Evolutionary conservation across 371 early-diverging fungal genomes (phyloP).

Genomic region (Mortierella sp.): DNA sequence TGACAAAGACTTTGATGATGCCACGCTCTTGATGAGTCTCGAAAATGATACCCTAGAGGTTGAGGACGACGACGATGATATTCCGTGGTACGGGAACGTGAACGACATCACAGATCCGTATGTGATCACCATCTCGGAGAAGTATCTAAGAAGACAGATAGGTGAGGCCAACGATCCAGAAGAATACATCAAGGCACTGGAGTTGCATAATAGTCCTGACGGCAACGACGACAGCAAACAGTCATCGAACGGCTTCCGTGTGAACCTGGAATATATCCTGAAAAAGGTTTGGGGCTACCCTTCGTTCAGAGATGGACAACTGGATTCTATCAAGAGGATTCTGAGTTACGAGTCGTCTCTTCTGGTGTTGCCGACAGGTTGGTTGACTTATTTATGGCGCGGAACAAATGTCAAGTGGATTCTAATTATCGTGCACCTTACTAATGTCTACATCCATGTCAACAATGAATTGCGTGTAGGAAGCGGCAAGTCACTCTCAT

Average conservation of each 20-base stretch:
- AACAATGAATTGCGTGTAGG: constrained; percentile 59
- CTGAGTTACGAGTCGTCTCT: constrained; percentile 63
- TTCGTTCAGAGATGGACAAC: constrained; percentile 61
- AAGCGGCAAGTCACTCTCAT: constrained; percentile 85
- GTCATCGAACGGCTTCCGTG: constrained; percentile 17
- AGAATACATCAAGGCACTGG: constrained; percentile 34
- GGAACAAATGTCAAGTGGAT: no score
- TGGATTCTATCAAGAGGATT: constrained; percentile 60
- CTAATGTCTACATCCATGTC: no score
- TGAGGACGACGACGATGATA: constrained; percentile 15
- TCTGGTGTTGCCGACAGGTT: constrained; percentile 69
- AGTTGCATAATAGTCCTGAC: not conserved
- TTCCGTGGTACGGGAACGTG: constrained; percentile 47
- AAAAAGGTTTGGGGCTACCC: constrained; percentile 56
- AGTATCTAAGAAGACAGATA: constrained; percentile 10
- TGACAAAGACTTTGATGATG: constrained; percentile 41
- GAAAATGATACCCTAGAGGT: constrained; percentile 9
- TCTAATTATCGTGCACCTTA: no score
- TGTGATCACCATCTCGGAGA: constrained; percentile 29
- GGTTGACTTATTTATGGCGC: not conserved
- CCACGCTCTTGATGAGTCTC: constrained; percentile 18
- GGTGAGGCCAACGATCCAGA: constrained; percentile 45
- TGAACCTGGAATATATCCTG: constrained; percentile 56
- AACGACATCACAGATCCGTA: constrained; percentile 32
- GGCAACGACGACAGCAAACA: constrained; percentile 1